A percentile compares a stretch with the other conserved stretches of the same genome.
phyloP scores from a whole-genome alignment of 2,329 filamentous ascomycete genomes.

The Paraphaeosphaeria minitans region DNA sequence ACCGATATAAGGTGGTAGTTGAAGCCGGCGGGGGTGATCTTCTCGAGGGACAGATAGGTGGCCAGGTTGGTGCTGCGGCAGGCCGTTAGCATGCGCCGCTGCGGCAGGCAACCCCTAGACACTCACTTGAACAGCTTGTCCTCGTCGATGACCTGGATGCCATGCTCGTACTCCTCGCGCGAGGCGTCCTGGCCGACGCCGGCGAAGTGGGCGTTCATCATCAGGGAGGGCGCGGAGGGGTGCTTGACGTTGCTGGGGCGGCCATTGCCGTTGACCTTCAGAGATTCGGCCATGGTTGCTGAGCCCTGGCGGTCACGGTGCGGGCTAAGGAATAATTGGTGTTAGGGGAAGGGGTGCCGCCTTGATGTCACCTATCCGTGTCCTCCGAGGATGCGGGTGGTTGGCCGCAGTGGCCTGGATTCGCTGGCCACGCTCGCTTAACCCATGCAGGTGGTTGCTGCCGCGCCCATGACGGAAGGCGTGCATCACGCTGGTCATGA shows the following conservation, averaged over 20 bases:
- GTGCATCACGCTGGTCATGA: conserved; percentile 18
- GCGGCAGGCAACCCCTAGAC: neutral
- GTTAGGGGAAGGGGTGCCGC: conserved; percentile 27
- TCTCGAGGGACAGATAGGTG: conserved; percentile 78
- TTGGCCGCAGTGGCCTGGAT: conserved; percentile 29
- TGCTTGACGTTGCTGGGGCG: conserved; percentile 45
- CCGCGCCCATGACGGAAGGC: conserved; percentile 30
- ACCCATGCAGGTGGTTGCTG: conserved; percentile 26
- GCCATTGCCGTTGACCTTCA: conserved; percentile 44
- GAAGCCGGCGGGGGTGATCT: conserved; percentile 88
- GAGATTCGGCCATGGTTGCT: conserved; percentile 37
- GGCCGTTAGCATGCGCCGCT: conserved; percentile 26
- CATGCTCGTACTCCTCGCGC: conserved; percentile 79
- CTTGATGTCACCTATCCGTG: conserved; percentile 45
- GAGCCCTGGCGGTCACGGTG: conserved; percentile 22
- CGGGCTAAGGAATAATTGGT: conserved; percentile 41
- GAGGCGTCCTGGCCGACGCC: conserved; percentile 68
- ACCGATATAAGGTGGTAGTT: conserved; percentile 99
- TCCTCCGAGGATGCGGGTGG: conserved; percentile 19
- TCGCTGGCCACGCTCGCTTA: conserved; percentile 42
- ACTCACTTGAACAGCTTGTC: conserved; percentile 95
- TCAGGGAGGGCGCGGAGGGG: conserved; percentile 51
- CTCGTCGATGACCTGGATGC: conserved; percentile 95
- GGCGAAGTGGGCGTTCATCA: conserved; percentile 82
- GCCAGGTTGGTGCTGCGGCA: conserved; percentile 71